Percentiles rank a stretch among this genome's conserved stretches.
These are phyloP conservation scores for Haematococcus lacustris DNA, from an alignment of 139 green algal genomes.

Conservation along the genomic window DNA sequence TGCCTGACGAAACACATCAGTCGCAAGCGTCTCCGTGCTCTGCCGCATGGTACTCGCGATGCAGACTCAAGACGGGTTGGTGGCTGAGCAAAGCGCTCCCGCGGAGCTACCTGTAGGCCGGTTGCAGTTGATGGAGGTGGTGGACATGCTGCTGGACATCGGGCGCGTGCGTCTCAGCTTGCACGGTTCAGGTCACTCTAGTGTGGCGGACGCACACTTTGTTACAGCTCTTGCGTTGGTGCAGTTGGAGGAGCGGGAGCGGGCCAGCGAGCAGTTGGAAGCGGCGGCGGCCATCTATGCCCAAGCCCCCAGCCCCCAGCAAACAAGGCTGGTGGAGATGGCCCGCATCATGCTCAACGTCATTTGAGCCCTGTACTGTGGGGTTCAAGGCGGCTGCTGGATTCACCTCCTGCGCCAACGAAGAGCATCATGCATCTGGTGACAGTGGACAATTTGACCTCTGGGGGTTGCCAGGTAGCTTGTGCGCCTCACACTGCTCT, in stretches of 20 bases:
- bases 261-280: constrained; percentile 28
- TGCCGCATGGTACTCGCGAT: too few species aligned
- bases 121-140: constrained; percentile 58
- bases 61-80: constrained; percentile 10
- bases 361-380: background rate
- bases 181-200: constrained; percentile 28
- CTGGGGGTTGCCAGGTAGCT: background rate
- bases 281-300: constrained; percentile 15
- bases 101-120: constrained; percentile 42
- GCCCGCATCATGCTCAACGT: constrained; percentile 26
- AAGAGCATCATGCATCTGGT: background rate
- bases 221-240: constrained; percentile 49
- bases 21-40: too few species aligned
- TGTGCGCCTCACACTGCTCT: background rate
- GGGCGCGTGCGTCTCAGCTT: constrained; percentile 10
- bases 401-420: background rate
- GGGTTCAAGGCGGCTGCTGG: too few species aligned
- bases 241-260: constrained; percentile 41
- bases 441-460: background rate
- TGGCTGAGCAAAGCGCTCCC: constrained; percentile 9
- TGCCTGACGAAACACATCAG: too few species aligned
- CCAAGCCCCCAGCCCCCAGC: constrained; percentile 5
- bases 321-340: constrained; percentile 36
- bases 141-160: constrained; percentile 70
- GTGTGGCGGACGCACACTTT: constrained; percentile 41